Conservation (phyloP, 768 basidiomycete species). For the Trametes meyenii region DNA sequence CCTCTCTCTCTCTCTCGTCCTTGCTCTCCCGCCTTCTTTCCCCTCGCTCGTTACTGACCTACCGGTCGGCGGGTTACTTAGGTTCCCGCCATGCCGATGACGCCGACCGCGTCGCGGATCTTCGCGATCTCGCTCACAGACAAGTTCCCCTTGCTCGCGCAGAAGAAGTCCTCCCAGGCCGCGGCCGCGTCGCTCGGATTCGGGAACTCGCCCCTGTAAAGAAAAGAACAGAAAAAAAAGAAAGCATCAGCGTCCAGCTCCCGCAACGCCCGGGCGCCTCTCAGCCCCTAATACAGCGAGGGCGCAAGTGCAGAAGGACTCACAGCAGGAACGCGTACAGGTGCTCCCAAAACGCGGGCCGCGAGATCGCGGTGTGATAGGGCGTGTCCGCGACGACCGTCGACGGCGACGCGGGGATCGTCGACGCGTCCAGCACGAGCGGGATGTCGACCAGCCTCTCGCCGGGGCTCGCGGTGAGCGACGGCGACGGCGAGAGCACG, state of each 20-base stretch:
- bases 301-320: conserved; percentile 25
- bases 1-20: not conserved
- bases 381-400: conserved; percentile 39
- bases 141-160: conserved; percentile 77
- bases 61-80: conserved; percentile 33
- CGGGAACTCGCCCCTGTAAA: conserved; percentile 59
- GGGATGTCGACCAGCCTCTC: conserved; percentile 63
- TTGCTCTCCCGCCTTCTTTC: not conserved
- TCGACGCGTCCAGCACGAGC: conserved; percentile 65
- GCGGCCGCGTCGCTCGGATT: conserved; percentile 62
- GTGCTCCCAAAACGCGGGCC: conserved; percentile 80
- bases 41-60: not conserved
- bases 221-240: not conserved
- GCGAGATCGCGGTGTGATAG: conserved; percentile 71
- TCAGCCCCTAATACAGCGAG: not conserved
- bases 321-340: conserved; percentile 68
- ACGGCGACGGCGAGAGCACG: conserved; percentile 77
- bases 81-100: conserved; percentile 87
- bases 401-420: conserved; percentile 42
- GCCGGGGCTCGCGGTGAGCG: conserved; percentile 43
- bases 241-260: not conserved
- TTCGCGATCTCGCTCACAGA: conserved; percentile 87
- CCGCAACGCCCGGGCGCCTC: not conserved
- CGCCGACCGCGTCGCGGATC: conserved; percentile 86
- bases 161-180: conserved; percentile 88